These are phyloP conservation scores for Phyllosticta citriasiana DNA, from an alignment of 2,329 filamentous ascomycete genomes.

Conservation along the genomic window DNA sequence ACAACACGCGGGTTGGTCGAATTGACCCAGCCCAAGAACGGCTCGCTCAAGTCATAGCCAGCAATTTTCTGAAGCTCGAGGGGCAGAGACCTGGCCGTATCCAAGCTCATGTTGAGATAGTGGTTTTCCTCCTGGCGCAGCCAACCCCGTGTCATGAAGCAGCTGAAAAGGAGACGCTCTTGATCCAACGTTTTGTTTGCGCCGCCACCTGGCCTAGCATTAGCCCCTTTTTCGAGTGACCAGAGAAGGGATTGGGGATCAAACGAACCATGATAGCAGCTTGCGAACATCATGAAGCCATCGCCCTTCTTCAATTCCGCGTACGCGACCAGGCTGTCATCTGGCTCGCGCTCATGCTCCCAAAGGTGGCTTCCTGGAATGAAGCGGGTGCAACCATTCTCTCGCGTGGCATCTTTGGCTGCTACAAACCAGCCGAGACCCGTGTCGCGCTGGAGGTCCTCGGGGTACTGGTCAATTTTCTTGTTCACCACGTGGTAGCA, in stretches of 20 bases:
- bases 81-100: slow-evolving; percentile 16
- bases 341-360: background rate
- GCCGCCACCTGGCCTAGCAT: slow-evolving; percentile 14
- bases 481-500: background rate
- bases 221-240: background rate
- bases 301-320: slow-evolving; percentile 28
- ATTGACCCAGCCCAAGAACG: slow-evolving; percentile 4
- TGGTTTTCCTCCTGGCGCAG: slow-evolving; percentile 33
- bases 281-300: slow-evolving; percentile 28
- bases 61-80: slow-evolving; percentile 13
- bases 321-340: background rate
- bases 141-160: slow-evolving; percentile 25
- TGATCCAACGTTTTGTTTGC: slow-evolving; percentile 24
- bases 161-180: slow-evolving; percentile 23
- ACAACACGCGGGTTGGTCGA: background rate
- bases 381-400: slow-evolving; percentile 29
- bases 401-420: slow-evolving; percentile 20
- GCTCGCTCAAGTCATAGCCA: slow-evolving; percentile 16
- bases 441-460: slow-evolving; percentile 16
- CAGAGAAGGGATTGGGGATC: background rate
- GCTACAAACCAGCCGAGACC: slow-evolving; percentile 27
- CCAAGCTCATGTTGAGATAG: slow-evolving; percentile 21
- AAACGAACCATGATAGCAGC: slow-evolving; percentile 23
- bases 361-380: slow-evolving; percentile 28
- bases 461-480: background rate